Conservation (phyloP, 768 basidiomycete species). For the Cubamyces sp. region DNA sequence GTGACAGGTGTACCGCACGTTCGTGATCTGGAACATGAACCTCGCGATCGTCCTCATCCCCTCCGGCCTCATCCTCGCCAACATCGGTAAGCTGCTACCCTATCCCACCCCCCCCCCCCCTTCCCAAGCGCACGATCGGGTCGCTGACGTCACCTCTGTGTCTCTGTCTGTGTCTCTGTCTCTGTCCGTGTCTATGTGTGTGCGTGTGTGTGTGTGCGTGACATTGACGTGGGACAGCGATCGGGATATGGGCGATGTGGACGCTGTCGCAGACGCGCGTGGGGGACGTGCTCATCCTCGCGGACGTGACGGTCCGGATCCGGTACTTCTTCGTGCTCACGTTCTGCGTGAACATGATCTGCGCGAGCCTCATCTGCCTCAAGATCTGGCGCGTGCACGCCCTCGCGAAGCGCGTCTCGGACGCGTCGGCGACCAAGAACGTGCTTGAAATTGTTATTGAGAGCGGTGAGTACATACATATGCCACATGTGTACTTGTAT, state of each 20-base stretch:
- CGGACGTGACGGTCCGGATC: constrained; percentile 7
- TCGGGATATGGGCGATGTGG: constrained; percentile 11
- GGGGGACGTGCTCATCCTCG: constrained; percentile 8
- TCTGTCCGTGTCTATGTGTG: not conserved
- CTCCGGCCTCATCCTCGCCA: not conserved
- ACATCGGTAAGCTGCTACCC: constrained; percentile 4
- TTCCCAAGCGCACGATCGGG: not conserved
- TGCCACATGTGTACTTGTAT: too few relatives aligned
- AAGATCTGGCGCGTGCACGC: constrained; percentile 17
- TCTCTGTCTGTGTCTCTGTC: not conserved
- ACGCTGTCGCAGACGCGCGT: not conserved
- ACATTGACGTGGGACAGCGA: not conserved
- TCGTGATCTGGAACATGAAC: constrained; percentile 11
- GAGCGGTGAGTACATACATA: not conserved
- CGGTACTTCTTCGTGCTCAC: constrained; percentile 12
- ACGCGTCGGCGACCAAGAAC: constrained; percentile 4
- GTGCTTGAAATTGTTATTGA: constrained; percentile 11
- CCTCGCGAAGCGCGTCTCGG: not conserved
- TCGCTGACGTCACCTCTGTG: not conserved
- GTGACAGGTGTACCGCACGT: constrained; percentile 16
- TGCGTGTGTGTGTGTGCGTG: too few relatives aligned
- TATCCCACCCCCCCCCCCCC: not conserved
- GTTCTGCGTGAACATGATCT: constrained; percentile 10
- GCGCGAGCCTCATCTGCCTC: constrained; percentile 10
- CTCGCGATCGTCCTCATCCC: not conserved